Percentiles rank a stretch among this genome's conserved stretches.
Conservation (phyloP, 2,329 filamentous ascomycete genomes). For the Arthrobotrys pseudoclavata region DNA sequence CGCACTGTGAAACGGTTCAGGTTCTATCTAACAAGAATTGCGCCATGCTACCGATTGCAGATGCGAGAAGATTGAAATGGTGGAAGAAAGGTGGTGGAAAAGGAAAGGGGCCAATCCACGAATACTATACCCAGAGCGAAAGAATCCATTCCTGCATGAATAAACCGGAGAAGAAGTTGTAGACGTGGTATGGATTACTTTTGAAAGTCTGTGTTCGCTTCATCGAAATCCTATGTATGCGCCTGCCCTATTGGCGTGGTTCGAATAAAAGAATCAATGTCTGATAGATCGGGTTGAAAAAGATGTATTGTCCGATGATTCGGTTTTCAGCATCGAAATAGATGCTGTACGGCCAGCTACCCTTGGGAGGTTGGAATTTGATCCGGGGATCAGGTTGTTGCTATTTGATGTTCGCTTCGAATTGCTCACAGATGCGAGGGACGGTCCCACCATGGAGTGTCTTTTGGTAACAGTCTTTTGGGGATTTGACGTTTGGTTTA, state of each 20-base stretch:
- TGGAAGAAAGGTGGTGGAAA: not conserved
- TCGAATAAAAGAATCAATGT: conserved; percentile 11
- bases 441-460: conserved; percentile 47
- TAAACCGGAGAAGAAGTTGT: not conserved
- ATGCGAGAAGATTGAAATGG: not conserved
- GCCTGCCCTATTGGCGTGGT: not conserved
- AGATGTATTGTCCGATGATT: conserved; percentile 32
- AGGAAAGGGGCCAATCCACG: not conserved
- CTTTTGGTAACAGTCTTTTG: conserved; percentile 49
- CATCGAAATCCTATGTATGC: not conserved
- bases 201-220: not conserved
- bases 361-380: conserved; percentile 41
- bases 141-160: not conserved
- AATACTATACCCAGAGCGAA: not conserved
- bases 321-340: conserved; percentile 50
- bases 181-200: not conserved
- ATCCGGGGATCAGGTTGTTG: conserved; percentile 13
- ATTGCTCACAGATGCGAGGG: conserved; percentile 24
- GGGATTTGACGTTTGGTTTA: not conserved
- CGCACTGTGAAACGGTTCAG: conserved; percentile 2
- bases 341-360: conserved; percentile 53
- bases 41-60: conserved; percentile 6
- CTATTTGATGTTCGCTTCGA: conserved; percentile 40
- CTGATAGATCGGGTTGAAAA: conserved; percentile 41
- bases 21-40: conserved; percentile 25